Evolutionary conservation across 2,329 filamentous ascomycete genomes (phyloP).

Genomic region (Tolypocladium amazonense): DNA sequence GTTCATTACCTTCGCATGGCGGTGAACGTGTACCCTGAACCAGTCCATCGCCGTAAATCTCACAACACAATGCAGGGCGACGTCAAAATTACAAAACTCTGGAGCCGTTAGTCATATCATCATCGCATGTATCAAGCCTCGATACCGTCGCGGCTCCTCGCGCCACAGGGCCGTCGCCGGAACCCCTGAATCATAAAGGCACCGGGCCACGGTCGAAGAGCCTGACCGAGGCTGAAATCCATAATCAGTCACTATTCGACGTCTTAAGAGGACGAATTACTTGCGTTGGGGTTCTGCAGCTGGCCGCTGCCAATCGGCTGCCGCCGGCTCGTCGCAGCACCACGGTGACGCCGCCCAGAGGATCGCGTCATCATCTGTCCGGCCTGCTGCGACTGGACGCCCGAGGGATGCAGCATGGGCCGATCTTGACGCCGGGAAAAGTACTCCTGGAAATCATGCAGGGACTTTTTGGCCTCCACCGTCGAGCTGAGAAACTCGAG

Average conservation of each 20-base stretch:
- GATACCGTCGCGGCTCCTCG: neutral
- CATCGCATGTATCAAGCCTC: slow-evolving; percentile 2
- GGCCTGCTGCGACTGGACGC: slow-evolving; percentile 19
- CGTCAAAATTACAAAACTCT: neutral
- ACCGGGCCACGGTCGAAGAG: neutral
- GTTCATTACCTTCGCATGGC: neutral
- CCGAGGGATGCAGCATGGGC: slow-evolving; percentile 28
- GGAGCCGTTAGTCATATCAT: neutral
- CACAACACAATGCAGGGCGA: neutral
- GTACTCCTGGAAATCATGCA: slow-evolving; percentile 36
- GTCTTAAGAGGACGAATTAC: neutral
- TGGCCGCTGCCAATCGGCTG: neutral
- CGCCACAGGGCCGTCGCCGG: slow-evolving; percentile 1
- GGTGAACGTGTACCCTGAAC: neutral
- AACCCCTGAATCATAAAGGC: slow-evolving; percentile 1
- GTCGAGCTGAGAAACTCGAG: slow-evolving; percentile 37
- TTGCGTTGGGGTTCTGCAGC: neutral
- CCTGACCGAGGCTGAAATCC: neutral
- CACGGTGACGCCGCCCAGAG: slow-evolving; percentile 9
- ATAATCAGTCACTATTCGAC: neutral
- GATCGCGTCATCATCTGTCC: slow-evolving; percentile 15
- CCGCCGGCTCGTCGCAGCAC: neutral
- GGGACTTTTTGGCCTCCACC: slow-evolving; percentile 32
- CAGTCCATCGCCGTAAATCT: neutral
- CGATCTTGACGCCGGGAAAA: slow-evolving; percentile 32